Percentiles rank a stretch among this genome's conserved stretches.
These are phyloP conservation scores for Phytophthora citricola DNA, from an alignment of 352 stramenopile species.

Conservation along the genomic window DNA sequence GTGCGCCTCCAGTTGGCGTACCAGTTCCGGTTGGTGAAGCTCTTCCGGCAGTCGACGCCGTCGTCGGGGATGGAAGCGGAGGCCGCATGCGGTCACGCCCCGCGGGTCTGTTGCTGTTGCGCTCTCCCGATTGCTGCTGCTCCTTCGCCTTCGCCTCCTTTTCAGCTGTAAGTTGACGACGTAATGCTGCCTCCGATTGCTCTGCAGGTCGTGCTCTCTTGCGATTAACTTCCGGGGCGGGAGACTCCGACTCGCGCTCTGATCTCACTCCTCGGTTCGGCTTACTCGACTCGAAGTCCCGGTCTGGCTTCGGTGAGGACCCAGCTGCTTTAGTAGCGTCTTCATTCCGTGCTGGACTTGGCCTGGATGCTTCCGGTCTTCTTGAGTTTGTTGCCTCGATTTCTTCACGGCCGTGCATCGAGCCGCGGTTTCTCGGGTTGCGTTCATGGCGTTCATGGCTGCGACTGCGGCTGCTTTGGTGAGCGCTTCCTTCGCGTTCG, in stretches of 20 bases:
- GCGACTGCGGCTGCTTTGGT: slow-evolving; percentile 27
- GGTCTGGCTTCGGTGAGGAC: slow-evolving; percentile 26
- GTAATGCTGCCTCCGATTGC: slow-evolving; percentile 65
- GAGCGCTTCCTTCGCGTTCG: slow-evolving; percentile 19
- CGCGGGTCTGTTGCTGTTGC: slow-evolving; percentile 19
- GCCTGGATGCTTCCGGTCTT: slow-evolving; percentile 17
- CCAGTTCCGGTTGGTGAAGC: slow-evolving; percentile 15
- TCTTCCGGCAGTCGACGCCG: slow-evolving; percentile 15
- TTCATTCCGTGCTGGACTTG: slow-evolving; percentile 24
- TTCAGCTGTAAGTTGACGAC: slow-evolving; percentile 77
- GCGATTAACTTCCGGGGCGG: slow-evolving; percentile 16
- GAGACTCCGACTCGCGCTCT: slow-evolving; percentile 37
- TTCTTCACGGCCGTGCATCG: slow-evolving; percentile 28
- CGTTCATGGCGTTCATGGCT: slow-evolving; percentile 40
- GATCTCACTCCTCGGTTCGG: slow-evolving; percentile 20
- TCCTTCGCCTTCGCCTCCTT: slow-evolving; percentile 59
- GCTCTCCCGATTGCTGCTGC: slow-evolving; percentile 31
- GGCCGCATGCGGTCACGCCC: slow-evolving; percentile 37
- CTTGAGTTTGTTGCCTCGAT: slow-evolving; percentile 12
- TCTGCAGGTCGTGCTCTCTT: slow-evolving; percentile 68
- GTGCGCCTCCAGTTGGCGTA: slow-evolving; percentile 30
- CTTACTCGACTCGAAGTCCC: slow-evolving; percentile 14
- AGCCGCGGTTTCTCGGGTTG: slow-evolving; percentile 22
- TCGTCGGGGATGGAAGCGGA: slow-evolving; percentile 25
- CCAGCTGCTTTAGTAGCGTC: slow-evolving; percentile 18